Base-by-base conservation (phyloP, 2,329 filamentous ascomycete species). In the Epichloe amarillans region DNA sequence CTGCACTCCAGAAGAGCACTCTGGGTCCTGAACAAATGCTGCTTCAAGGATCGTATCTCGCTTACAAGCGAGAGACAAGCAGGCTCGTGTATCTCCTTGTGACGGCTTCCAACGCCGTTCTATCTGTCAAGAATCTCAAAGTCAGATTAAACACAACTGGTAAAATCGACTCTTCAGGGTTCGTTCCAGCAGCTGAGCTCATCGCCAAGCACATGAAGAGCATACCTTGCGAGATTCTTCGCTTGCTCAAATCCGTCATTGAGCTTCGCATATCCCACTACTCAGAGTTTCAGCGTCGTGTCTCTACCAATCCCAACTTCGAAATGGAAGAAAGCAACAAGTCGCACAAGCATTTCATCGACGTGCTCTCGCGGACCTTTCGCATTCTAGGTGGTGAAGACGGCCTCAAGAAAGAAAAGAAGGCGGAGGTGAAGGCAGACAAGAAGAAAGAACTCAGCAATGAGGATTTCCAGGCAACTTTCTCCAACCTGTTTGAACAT, bases 311-410 rank as follows among this genome's bases (percentile, higher is more conserved):
- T 23, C 59, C 61, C 4, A 66, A 69, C 40, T 62, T 64, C 5
- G 64, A 68, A 7, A 58, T 69, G 6, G 57, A 69, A 47, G 60
- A 57, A 46, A 70, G 64, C 51, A 73, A 72, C 52, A 53, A 51
- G 2, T 61, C 62, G 1, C 70, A 75, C 55, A 67, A 68, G 43
- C 55, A 64, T 38, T 74, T 72, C 54, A 73, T 74, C 48, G 62
- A 72, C 42, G 62, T 60, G 2, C 62, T 75, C 2, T 60, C 54
- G 3, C 54, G 66, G 4, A 64, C 65, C 0, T 72, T 71, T 37
- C 35, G 62, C 0, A 56, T 58, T 12, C 55, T 72, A 1, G 67
- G 69, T 3, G 65, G 68, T 2, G 54, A 61, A 1, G 40, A 42
- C 6, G 64, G 60, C 60, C 49, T 55, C 37, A 40, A 43, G 19